Conservation (phyloP, 2,329 filamentous ascomycete species). For the Ophiostoma angusticollis region DNA sequence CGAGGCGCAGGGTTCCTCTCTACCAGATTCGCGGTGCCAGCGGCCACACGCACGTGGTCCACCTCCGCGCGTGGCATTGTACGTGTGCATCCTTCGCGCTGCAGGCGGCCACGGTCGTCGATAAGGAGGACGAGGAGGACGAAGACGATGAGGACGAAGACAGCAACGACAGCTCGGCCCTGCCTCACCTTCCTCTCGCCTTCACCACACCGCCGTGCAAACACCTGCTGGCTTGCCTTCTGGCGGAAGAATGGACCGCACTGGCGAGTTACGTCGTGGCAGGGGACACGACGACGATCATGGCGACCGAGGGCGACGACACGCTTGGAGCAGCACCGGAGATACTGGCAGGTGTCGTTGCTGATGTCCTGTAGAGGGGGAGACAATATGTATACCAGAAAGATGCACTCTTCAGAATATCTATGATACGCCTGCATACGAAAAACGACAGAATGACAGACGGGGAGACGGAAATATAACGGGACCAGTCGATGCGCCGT, state of each 20-base stretch:
- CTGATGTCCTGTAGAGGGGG: slow-evolving; percentile 20
- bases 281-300: slow-evolving; percentile 36
- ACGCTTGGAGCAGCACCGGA: slow-evolving; percentile 22
- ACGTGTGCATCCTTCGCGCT: slow-evolving; percentile 77
- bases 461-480: slow-evolving; percentile 7
- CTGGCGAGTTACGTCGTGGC: slow-evolving; percentile 46
- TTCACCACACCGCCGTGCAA: slow-evolving; percentile 50
- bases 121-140: slow-evolving; percentile 3
- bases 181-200: slow-evolving; percentile 16
- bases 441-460: not conserved
- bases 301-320: not conserved
- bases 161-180: not conserved
- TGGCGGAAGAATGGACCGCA: slow-evolving; percentile 52
- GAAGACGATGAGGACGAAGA: slow-evolving; percentile 8
- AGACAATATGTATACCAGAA: slow-evolving; percentile 5
- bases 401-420: not conserved
- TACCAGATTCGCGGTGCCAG: slow-evolving; percentile 17
- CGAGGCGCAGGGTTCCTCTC: too few species aligned
- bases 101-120: slow-evolving; percentile 14
- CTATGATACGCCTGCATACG: not conserved
- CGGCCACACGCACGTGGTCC: slow-evolving; percentile 50
- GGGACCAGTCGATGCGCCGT: not conserved
- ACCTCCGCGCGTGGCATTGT: slow-evolving; percentile 71
- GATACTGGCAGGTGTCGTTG: slow-evolving; percentile 61
- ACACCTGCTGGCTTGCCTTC: slow-evolving; percentile 72